Conservation (phyloP, 2,329 filamentous ascomycete genomes). For the Diplodia mutila region DNA sequence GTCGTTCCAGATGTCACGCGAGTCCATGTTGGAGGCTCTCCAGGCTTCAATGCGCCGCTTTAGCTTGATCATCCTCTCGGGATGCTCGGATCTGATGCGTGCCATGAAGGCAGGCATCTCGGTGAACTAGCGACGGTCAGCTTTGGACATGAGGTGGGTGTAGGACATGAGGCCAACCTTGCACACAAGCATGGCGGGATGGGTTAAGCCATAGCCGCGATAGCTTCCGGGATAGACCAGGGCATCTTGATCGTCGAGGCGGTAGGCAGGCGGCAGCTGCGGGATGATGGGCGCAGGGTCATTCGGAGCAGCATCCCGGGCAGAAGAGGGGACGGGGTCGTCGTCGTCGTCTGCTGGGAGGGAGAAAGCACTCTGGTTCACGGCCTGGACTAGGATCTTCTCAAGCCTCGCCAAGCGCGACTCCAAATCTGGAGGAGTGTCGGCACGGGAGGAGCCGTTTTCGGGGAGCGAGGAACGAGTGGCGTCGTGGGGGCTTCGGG, state of each 20-base stretch:
- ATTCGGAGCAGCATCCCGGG: neutral
- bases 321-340: neutral
- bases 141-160: neutral
- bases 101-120: constrained; percentile 14
- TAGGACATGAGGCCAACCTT: neutral
- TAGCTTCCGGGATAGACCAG: constrained; percentile 11
- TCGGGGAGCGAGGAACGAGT: neutral
- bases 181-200: constrained; percentile 16
- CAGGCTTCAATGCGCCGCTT: constrained; percentile 4
- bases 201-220: constrained; percentile 9
- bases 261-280: neutral
- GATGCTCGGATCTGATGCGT: neutral
- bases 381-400: constrained; percentile 13
- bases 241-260: neutral
- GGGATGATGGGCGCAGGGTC: neutral
- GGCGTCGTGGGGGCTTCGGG: constrained; percentile 17
- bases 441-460: neutral
- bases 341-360: neutral
- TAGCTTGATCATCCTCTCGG: neutral
- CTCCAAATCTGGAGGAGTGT: neutral
- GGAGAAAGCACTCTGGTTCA: neutral
- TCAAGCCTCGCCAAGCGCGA: constrained; percentile 9
- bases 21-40: constrained; percentile 13
- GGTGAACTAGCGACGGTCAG: neutral
- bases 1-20: constrained; percentile 7